Base-by-base conservation (phyloP, 1,139 yeast species). In the Kurtzmaniella quercitrusa region DNA sequence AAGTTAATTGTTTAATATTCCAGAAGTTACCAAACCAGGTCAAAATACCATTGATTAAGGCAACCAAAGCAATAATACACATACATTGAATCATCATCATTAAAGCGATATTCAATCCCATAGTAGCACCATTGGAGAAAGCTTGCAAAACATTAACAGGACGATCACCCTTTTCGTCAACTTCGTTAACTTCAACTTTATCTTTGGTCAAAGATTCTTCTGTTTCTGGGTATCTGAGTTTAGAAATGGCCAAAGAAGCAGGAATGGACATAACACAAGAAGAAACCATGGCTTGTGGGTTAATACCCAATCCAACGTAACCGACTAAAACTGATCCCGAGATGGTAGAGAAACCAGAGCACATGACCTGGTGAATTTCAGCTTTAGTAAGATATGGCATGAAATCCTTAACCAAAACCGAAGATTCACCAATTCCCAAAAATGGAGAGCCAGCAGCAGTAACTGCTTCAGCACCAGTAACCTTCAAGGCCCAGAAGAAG, bases 211-310 rank as follows among this genome's bases (percentile, higher is more conserved):
- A 53, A 2, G 85, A 72, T 46, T 66, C 71, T 51, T 81, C 85
- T 16, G 78, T 71, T 56, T 81, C 87, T 14, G 87, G 87, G 51
- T 64, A 68, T 59, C 86, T 71, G 50, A 81, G 66, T 56, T 80
- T 80, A 15, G 86, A 78, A 20, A 80, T 76, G 8, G 85, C 84
- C 47, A 81, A 65, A 8, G 84, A 76, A 23, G 84, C 83, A 5
- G 87, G 87, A 56, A 81, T 80, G 2, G 85, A 80, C 87, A 81
- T 81, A 47, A 81, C 83, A 69, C 86, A 81, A 21, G 84, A 77
- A 17, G 84, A 76, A 20, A 81, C 79, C 53, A 81, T 67, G 6
- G 85, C 85, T 56, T 80, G 84, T 2, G 86, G 73, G 50, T 78
- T 78, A 51, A 80, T 70, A 37, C 87, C 87, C 57, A 81, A 69